phyloP scores from a whole-genome alignment of 23 red algal species.

The Gracilaria domingensis region DNA sequence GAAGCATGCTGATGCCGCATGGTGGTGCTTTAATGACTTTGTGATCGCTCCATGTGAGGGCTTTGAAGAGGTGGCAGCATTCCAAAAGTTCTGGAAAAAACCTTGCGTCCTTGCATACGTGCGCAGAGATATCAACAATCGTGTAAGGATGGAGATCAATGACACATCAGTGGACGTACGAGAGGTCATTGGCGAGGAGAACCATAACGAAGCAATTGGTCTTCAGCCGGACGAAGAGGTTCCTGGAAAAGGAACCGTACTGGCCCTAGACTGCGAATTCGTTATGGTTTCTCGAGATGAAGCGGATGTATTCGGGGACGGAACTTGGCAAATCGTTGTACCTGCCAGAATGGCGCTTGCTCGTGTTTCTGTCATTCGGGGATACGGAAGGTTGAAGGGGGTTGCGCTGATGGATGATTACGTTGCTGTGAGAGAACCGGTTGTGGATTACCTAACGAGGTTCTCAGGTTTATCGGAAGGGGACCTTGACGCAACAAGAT shows the following conservation, averaged over 20 bases:
- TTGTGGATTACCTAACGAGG: constrained; percentile 90
- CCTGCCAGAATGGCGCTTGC: constrained; percentile 80
- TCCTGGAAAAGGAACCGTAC: constrained; percentile 66
- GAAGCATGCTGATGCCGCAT: constrained; percentile 38
- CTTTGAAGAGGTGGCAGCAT: constrained; percentile 73
- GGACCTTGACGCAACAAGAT: constrained; percentile 77
- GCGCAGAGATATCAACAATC: constrained; percentile 58
- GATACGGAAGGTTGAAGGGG: constrained; percentile 59
- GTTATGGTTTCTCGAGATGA: constrained; percentile 84
- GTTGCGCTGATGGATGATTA: constrained; percentile 92
- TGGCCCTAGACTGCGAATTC: constrained; percentile 95
- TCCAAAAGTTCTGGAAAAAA: constrained; percentile 74
- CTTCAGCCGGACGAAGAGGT: constrained; percentile 58
- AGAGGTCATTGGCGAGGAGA: constrained; percentile 64
- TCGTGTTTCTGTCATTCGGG: constrained; percentile 89
- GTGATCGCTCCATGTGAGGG: constrained; percentile 79
- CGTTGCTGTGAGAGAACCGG: constrained; percentile 71
- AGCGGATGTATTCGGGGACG: constrained; percentile 79
- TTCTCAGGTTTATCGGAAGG: constrained; percentile 82
- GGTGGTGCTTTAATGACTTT: constrained; percentile 99
- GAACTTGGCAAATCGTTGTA: constrained; percentile 71
- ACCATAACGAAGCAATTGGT: constrained; percentile 64
- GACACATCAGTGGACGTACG: constrained; percentile 33
- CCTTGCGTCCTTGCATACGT: constrained; percentile 87
- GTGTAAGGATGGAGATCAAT: constrained; percentile 23